Evolutionary conservation across 768 basidiomycete genomes (phyloP), one percentile per base, ranked within the genome.

Genomic region (Tricholoma flavovirens): DNA sequence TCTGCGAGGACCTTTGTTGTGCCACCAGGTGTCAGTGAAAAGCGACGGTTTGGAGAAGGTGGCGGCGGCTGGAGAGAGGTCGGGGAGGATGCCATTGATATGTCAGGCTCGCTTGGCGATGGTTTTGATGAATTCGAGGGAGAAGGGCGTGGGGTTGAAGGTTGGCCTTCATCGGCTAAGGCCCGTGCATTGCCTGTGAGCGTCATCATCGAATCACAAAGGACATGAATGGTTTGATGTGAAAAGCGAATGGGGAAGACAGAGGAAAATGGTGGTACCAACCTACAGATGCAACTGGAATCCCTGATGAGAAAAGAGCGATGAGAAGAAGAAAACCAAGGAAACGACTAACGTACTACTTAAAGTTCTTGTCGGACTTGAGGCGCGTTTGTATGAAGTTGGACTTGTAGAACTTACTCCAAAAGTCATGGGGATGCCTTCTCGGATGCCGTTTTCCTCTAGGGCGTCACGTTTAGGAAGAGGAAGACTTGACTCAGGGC

Each of bases 1-100:
- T 93, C 90, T 1, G 89, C 89, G 54, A 95, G 76, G 22, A 95
- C 93, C 65, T 89, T 92, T 14, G 92, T 92, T 9, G 90, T 93
- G 7, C 87, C 88, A 1, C 85, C 87, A 0, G 88, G 86, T 12
- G 86, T 83, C 45, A 89, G 74, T 4, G 88, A 77, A 9, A 80
- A 69, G 49, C 86, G 79, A 62, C 76, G 70, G 60, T 72, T 80
- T 4, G 74, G 71, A 49, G 46, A 48, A 29, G 46, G 26, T 12
- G 85, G 81, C 11, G 85, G 81, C 5, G 79, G 77, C 53, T 73
- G 75, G 1, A 79, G 70, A 7, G 78, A 75, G 21, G 74, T 67
- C 17, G 72, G 67, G 9, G 72, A 62, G 29, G 72, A 69, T 8
- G 71, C 63, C 40, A 67, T 67, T 9, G 64, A 55, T 4, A 72